Evolutionary conservation across 306 rosid species (phyloP), one percentile per base, ranked within the genome.

Genomic region (Pterocarpus santalinus): DNA sequence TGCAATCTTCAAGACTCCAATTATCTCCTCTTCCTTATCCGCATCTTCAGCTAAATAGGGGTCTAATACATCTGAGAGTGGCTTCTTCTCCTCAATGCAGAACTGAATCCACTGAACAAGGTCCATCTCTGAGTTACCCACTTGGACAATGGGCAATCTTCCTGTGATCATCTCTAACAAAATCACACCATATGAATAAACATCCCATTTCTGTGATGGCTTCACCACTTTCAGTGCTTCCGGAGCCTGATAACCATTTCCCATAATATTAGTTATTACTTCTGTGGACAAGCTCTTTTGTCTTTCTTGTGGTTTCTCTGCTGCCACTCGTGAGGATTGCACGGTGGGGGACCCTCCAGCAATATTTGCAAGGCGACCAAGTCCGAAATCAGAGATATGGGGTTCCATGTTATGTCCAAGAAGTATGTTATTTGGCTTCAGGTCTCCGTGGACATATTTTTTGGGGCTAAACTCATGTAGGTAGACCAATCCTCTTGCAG

Each of bases 121-220:
- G 88, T 92, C 97, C 96, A 93, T 90, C 83, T 95, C 98, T 32
- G 94, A 86, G 74, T 85, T 80, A 47, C 95, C 97, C 51, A 90
- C 91, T 53, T 85, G 95, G 66, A 93, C 88, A 43, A 95, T 79
- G 0, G 99, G 92, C 79, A 92, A 82, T 82, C 96, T 82, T 72
- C 97, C 99, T 0, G 97, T 89, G 75, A 95, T 92, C 89, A 95
- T 89, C 78, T 91, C 98, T 9, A 95, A 90, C 73, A 95, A 84
- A 70, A 93, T 90, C 86, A 93, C 99, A 28, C 99, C 99, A 34
- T 86, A 95, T 7, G 99, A 93, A 81, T 93, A 95, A 47, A 90
- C 92, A 65, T 95, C 99, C 99, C 97, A 95, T 83, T 95, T 95
- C 89, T 95, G 99, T 0, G 99, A 95, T 71, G 99, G 99, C 82